Evolutionary conservation across 208 protist genomes (phyloP), one percentile per base, ranked within the genome.

Genomic region (Kentomonas sorsogonicus): DNA sequence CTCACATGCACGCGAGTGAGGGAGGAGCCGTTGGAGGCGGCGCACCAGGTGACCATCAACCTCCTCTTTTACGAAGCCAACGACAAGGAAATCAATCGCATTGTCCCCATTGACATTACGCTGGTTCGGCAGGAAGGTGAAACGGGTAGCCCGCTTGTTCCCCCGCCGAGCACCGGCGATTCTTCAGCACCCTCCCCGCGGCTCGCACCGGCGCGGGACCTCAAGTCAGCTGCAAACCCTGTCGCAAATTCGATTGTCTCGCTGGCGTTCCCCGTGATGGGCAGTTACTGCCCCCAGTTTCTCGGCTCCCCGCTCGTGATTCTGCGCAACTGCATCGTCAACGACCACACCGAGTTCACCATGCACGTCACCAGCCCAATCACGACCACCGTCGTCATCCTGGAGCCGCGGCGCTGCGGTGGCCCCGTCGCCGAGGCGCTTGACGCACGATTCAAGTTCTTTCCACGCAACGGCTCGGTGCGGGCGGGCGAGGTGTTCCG

Each of bases 51-150:
- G n/a, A 89, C 74, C n/a, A 69, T 94, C 22, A 88, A 81, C 34
- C 63, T 94, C 26, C 34, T 94, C 15, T 59, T 94, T 9, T 94
- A 79, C 53, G 87, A 94, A 53, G 82, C 75, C 5, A 74, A 85
- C 29, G 87, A 94, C 60, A 74, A 84, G 51, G 87, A 94, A 44
- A 69, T 84, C 3, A 90, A 79, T 51, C 77, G 83, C 7, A 77
- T 88, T 59, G 74, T 94, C 30, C 87, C 87, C 10, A 75, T 94
- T 11, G 83, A 89, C 60, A 73, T 94, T 39, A 88, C 82, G 29
- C 58, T 94, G 25, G 56, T 80, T 20, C 70, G 76, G 3, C 70
- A 69, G 16, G 78, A 89, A 15, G 77, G 69, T 16, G 81, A 89
- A 58, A 60, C 57, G 11, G 60, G 62, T 27, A 18, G 20, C 43